Percentiles rank a stretch among this genome's conserved stretches.
phyloP scores from a whole-genome alignment of 768 basidiomycete genomes.

The Cubamyces lactineus region DNA sequence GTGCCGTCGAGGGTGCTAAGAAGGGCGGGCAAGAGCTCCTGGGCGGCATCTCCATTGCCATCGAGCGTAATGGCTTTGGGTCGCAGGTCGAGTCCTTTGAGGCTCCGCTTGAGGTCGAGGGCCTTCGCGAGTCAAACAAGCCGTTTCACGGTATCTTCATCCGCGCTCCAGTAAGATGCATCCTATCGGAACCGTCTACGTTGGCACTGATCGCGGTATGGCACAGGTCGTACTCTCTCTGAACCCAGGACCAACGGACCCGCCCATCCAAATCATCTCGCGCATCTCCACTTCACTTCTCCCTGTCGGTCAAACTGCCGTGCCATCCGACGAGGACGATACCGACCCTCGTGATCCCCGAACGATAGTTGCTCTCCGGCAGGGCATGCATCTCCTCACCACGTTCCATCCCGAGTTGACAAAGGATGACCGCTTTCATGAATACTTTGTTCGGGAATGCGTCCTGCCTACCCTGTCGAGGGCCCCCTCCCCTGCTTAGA shows the following conservation, averaged over 20 bases:
- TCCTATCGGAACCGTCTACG: no score
- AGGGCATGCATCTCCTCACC: slow-evolving; percentile 83
- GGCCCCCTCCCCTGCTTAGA: slow-evolving; percentile 15
- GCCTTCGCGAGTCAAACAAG: slow-evolving; percentile 57
- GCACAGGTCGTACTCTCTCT: slow-evolving; percentile 66
- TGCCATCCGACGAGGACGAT: slow-evolving; percentile 45
- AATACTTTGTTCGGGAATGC: slow-evolving; percentile 83
- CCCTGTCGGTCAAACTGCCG: slow-evolving; percentile 42
- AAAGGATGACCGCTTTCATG: slow-evolving; percentile 84
- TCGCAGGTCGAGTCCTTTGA: slow-evolving; percentile 93
- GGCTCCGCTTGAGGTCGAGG: slow-evolving; percentile 66
- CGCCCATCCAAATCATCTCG: slow-evolving; percentile 71
- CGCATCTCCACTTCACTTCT: slow-evolving; percentile 61
- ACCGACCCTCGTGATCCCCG: slow-evolving; percentile 57
- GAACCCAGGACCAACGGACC: slow-evolving; percentile 47
- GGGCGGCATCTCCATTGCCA: slow-evolving; percentile 76
- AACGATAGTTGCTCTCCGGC: slow-evolving; percentile 81
- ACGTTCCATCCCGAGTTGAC: slow-evolving; percentile 96
- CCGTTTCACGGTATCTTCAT: slow-evolving; percentile 91
- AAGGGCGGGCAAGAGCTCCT: slow-evolving; percentile 88
- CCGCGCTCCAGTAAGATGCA: slow-evolving; percentile 80
- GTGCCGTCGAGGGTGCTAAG: slow-evolving; percentile 74
- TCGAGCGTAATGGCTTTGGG: slow-evolving; percentile 93
- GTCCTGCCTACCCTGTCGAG: slow-evolving; percentile 42
- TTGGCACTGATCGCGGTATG: background rate